phyloP scores from a whole-genome alignment of 345 rosid species.

The Aquilaria malaccensis region DNA sequence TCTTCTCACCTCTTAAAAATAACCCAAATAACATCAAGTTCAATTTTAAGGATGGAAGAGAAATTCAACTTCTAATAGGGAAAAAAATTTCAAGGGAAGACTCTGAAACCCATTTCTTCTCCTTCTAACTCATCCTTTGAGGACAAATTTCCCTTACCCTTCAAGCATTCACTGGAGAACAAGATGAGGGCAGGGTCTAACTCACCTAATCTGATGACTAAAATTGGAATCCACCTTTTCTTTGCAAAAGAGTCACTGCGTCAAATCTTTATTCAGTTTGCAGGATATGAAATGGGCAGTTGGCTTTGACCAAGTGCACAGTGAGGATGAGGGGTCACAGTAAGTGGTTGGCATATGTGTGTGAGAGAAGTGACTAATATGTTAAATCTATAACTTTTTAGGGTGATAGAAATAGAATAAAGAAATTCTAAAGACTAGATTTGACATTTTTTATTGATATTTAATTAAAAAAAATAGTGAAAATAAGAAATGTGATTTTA shows the following conservation, averaged over 20 bases:
- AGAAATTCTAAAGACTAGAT: no score
- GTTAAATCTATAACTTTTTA: no score
- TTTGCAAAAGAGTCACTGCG: constrained; percentile 34
- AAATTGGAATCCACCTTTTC: constrained; percentile 38
- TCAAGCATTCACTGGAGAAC: constrained; percentile 10
- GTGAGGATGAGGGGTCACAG: no score
- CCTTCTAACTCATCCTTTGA: constrained; percentile 9
- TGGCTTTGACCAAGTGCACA: no score
- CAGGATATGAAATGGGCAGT: no score
- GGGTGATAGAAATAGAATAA: no score
- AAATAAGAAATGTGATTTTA: no score
- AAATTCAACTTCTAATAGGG: constrained; percentile 10
- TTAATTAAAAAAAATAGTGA: no score
- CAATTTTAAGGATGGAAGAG: constrained; percentile 14
- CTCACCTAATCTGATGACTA: constrained; percentile 18
- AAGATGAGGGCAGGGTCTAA: constrained; percentile 11
- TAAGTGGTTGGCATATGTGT: no score
- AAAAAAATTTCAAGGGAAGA: constrained; percentile 22
- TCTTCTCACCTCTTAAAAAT: constrained; percentile 10
- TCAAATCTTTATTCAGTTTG: no score
- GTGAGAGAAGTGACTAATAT: no score
- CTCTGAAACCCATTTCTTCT: constrained; percentile 18
- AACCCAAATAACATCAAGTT: constrained; percentile 1
- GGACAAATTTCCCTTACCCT: constrained; percentile 12
- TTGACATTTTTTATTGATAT: no score